Conservation (phyloP, 2,329 filamentous ascomycete species). For the Fusarium sp. region DNA sequence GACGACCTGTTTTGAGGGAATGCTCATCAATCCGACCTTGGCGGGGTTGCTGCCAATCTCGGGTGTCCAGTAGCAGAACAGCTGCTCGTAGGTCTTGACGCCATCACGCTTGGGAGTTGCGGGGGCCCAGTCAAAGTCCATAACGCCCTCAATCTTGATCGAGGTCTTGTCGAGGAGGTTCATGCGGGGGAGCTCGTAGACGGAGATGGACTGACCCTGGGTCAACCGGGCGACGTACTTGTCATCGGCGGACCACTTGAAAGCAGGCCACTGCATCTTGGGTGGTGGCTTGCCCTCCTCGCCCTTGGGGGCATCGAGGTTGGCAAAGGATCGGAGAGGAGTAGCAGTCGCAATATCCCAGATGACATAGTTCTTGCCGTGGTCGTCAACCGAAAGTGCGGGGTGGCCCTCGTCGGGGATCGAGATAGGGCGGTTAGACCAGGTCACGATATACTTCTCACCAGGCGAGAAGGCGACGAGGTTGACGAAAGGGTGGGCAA, state of each 20-base stretch:
- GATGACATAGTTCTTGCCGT: conserved; percentile 99
- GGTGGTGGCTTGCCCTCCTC: conserved; percentile 74
- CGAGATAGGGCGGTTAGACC: conserved; percentile 93
- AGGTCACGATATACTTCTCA: conserved; percentile 95
- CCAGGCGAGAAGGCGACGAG: conserved; percentile 94
- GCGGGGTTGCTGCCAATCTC: conserved; percentile 98
- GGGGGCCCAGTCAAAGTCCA: conserved; percentile 98
- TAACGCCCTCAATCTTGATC: conserved; percentile 95
- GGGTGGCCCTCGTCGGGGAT: conserved; percentile 90
- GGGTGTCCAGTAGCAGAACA: conserved; percentile 98
- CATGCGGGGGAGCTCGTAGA: conserved; percentile 92
- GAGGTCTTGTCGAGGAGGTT: conserved; percentile 89
- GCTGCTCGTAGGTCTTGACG: conserved; percentile 91
- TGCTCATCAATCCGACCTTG: conserved; percentile 95
- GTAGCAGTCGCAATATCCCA: conserved; percentile 95
- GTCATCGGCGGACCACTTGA: conserved; percentile 99
- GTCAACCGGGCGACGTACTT: conserved; percentile 95
- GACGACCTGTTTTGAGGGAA: conserved; percentile 94
- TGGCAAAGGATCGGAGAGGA: conserved; percentile 92
- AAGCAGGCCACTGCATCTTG: conserved; percentile 97
- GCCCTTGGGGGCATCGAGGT: conserved; percentile 78
- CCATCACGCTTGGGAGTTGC: conserved; percentile 84
- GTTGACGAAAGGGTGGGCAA: conserved; percentile 95
- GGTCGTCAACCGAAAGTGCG: conserved; percentile 88
- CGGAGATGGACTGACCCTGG: conserved; percentile 87